Conservation (phyloP, 2,329 filamentous ascomycete genomes). For the Colletotrichum liaoningense region DNA sequence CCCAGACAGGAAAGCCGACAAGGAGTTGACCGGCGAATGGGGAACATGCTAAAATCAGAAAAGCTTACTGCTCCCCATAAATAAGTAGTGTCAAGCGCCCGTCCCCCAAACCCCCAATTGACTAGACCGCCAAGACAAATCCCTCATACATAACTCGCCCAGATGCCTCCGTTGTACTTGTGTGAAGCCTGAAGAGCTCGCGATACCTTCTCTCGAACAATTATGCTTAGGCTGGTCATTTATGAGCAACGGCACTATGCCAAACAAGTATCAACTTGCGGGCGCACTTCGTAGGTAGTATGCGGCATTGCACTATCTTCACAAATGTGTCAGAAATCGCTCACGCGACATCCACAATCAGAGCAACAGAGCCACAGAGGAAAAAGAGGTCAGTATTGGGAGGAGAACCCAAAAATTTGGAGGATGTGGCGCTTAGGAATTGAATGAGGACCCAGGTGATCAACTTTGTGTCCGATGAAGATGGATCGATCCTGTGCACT, state of each 20-base stretch:
- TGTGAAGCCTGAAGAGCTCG: neutral
- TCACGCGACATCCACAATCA: too few species aligned
- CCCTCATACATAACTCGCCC: neutral
- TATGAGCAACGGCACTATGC: neutral
- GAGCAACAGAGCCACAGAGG: too few species aligned
- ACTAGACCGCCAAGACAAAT: conserved; percentile 1
- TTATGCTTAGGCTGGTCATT: neutral
- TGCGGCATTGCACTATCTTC: too few species aligned
- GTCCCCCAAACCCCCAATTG: neutral
- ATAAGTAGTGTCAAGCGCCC: neutral
- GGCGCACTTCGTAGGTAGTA: neutral
- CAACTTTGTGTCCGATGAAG: too few species aligned
- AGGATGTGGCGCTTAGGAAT: too few species aligned
- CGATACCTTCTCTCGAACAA: neutral
- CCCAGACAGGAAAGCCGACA: conserved; percentile 1
- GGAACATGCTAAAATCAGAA: neutral
- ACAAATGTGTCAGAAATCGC: too few species aligned
- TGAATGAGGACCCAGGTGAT: too few species aligned
- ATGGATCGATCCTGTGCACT: too few species aligned
- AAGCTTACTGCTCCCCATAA: neutral
- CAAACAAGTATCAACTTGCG: neutral
- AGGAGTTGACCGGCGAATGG: neutral
- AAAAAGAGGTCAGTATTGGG: too few species aligned
- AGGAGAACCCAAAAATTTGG: too few species aligned
- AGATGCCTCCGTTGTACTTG: conserved; percentile 2